A percentile compares a stretch with the other conserved stretches of the same genome.
phyloP scores from a whole-genome alignment of 208 protist genomes.

The Crithidia expoeki region DNA sequence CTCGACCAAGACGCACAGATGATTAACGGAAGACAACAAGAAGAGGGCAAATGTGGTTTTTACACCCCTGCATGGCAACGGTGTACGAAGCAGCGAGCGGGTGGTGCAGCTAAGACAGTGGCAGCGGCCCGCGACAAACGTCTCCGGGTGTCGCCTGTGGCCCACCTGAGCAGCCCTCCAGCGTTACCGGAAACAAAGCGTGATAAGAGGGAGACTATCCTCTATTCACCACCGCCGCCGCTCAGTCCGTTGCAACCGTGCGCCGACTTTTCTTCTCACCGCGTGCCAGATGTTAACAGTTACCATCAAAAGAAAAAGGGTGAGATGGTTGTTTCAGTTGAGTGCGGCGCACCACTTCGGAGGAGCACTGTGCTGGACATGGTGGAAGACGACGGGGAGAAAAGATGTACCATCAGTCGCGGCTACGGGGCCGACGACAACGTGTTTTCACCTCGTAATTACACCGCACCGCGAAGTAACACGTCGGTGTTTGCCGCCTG shows the following conservation, averaged over 20 bases:
- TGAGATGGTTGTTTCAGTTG: neutral
- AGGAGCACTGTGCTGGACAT: constrained; percentile 27
- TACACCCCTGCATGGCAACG: neutral
- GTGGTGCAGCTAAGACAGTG: neutral
- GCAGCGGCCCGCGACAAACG: constrained; percentile 19
- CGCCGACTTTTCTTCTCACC: neutral
- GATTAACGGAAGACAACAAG: neutral
- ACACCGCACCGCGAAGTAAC: neutral
- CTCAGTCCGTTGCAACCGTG: neutral
- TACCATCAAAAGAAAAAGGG: neutral
- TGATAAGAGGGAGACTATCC: constrained; percentile 11
- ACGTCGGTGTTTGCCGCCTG: constrained; percentile 2
- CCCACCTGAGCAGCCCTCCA: constrained; percentile 11
- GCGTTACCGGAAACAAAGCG: constrained; percentile 30
- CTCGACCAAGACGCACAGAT: neutral
- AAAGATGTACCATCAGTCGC: neutral
- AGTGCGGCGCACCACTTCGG: constrained; percentile 4
- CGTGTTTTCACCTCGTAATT: neutral
- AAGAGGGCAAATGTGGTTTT: neutral
- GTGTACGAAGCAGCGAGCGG: neutral
- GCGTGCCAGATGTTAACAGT: no score
- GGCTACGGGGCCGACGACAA: neutral
- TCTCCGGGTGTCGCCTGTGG: constrained; percentile 1
- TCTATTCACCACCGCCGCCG: constrained; percentile 11
- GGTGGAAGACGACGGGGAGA: constrained; percentile 10